Evolutionary conservation across 768 basidiomycete genomes (phyloP).

Genomic region (Boletus pseudopeckii): DNA sequence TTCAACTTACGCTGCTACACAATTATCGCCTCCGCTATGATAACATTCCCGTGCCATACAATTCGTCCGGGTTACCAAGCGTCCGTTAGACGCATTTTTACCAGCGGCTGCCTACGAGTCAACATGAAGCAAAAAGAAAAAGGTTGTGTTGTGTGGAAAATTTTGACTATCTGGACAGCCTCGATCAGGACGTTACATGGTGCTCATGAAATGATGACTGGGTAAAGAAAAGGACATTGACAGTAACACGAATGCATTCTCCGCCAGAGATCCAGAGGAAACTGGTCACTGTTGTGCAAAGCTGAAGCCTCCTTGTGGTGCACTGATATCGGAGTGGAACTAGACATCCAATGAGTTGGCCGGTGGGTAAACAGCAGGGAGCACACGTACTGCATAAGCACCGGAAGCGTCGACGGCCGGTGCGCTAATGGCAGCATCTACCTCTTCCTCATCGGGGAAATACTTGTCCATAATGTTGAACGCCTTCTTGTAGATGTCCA

Average conservation of each 20-base stretch:
- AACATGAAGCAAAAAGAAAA: slow-evolving; percentile 22
- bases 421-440: slow-evolving; percentile 77
- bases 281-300: slow-evolving; percentile 65
- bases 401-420: slow-evolving; percentile 71
- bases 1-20: neutral
- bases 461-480: slow-evolving; percentile 99
- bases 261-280: slow-evolving; percentile 2
- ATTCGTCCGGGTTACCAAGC: slow-evolving; percentile 19
- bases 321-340: slow-evolving; percentile 84
- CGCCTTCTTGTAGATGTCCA: slow-evolving; percentile 99
- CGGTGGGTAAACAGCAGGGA: neutral
- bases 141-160: slow-evolving; percentile 7
- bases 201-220: slow-evolving; percentile 20
- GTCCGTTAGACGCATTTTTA: slow-evolving; percentile 34
- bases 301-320: slow-evolving; percentile 94
- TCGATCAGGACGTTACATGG: slow-evolving; percentile 15
- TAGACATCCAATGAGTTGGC: slow-evolving; percentile 27
- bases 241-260: neutral
- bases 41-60: slow-evolving; percentile 19
- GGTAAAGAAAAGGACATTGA: slow-evolving; percentile 7
- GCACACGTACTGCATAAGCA: slow-evolving; percentile 62
- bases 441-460: slow-evolving; percentile 96
- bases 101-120: slow-evolving; percentile 19
- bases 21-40: slow-evolving; percentile 22
- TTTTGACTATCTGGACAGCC: slow-evolving; percentile 12